Conservation (phyloP, 2,329 filamentous ascomycete genomes). For the Juglanconis sp. region DNA sequence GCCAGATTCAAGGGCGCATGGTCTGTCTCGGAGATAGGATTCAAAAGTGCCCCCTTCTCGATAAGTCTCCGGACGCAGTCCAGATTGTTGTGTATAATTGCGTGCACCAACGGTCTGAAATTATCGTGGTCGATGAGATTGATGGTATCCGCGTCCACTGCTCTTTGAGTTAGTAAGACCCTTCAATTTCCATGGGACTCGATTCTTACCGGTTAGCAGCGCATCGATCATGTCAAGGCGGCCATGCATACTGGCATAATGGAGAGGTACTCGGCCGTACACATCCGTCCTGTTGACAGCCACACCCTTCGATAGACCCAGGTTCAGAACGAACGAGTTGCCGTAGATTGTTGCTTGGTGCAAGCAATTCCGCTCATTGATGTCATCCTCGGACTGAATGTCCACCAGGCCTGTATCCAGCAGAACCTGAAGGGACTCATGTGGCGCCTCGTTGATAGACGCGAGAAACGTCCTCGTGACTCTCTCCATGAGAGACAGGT, state of each 20-base stretch:
- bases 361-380: conserved; percentile 94
- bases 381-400: conserved; percentile 91
- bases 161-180: not conserved
- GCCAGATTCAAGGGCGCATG: conserved; percentile 93
- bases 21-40: conserved; percentile 81
- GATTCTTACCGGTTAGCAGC: conserved; percentile 58
- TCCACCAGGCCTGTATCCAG: conserved; percentile 81
- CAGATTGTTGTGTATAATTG: conserved; percentile 83
- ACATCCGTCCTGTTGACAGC: conserved; percentile 81
- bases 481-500: conserved; percentile 63
- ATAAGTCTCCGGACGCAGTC: conserved; percentile 78
- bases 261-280: conserved; percentile 87
- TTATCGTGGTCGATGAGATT: conserved; percentile 93
- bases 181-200: not conserved
- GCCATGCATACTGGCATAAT: conserved; percentile 96
- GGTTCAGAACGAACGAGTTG: conserved; percentile 71
- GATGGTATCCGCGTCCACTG: conserved; percentile 64
- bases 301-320: conserved; percentile 72
- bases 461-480: conserved; percentile 88
- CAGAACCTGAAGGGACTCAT: conserved; percentile 71
- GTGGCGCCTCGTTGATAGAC: conserved; percentile 80
- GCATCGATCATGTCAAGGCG: conserved; percentile 77
- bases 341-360: conserved; percentile 97
- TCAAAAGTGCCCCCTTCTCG: conserved; percentile 74
- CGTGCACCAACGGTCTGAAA: conserved; percentile 92